Percentiles rank a stretch among this genome's conserved stretches.
Conservation (phyloP, 139 green algal species). For the Asterochloris erici region DNA sequence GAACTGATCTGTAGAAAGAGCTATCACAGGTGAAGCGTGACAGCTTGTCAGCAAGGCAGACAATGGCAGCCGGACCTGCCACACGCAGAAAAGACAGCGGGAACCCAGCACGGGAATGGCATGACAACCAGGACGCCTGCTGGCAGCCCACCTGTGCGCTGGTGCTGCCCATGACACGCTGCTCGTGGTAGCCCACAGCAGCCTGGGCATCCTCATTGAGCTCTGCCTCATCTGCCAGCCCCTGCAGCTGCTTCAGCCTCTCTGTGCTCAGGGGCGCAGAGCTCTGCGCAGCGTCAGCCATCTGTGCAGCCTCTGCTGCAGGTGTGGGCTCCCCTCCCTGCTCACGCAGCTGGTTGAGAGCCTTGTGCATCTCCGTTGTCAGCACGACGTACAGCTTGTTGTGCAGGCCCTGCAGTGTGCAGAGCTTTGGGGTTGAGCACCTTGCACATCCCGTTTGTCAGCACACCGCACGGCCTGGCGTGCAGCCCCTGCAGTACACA, state of each 20-base stretch:
- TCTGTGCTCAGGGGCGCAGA: not conserved
- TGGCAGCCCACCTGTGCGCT: constrained; percentile 7
- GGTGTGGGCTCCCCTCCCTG: not conserved
- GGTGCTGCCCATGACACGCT: constrained; percentile 11
- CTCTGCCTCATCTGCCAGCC: constrained; percentile 32
- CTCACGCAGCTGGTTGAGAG: constrained; percentile 15
- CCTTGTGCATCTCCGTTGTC: constrained; percentile 30
- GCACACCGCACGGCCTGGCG: too few species aligned
- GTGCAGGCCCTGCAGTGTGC: constrained; percentile 20
- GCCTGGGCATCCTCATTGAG: constrained; percentile 3
- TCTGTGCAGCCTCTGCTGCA: too few species aligned
- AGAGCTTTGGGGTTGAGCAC: not conserved
- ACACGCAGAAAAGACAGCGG: not conserved
- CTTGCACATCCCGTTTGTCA: not conserved
- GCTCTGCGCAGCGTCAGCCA: not conserved
- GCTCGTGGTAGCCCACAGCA: constrained; percentile 23
- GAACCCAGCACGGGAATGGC: not conserved
- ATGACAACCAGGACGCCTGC: not conserved
- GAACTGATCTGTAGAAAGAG: too few species aligned
- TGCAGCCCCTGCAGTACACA: too few species aligned
- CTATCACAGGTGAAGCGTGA: not conserved
- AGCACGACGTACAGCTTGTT: constrained; percentile 36
- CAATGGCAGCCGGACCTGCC: too few species aligned
- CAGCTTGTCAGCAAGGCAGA: not conserved
- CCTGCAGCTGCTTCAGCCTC: constrained; percentile 10